Evolutionary conservation across 805 yeast species (phyloP), one percentile per base, ranked within the genome.

Genomic region (Soucietia sequanensis): DNA sequence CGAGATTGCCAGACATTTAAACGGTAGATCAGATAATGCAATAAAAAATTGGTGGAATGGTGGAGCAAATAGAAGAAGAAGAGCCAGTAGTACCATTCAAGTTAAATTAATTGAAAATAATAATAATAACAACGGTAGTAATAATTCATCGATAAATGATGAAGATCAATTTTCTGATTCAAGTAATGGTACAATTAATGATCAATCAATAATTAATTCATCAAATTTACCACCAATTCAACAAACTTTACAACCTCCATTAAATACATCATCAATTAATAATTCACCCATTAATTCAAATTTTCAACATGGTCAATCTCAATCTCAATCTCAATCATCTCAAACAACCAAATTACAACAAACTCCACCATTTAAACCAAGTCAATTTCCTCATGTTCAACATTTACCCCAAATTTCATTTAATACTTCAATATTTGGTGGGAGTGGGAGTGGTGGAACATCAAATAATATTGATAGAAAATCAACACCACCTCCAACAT

Each of bases 21-120:
- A 84, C 42, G 95, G 96, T 2, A 68, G 96, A 34, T 75, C 84
- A n/a, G 96, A 88, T 58, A 88, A 87, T 57, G 89, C 95, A 14
- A 86, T 87, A 49, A 87, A 87, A 56, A 89, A 89, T 62, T 89
- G 96, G 96, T 88, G 96, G 96, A 87, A 87, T 54, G 95, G 96
- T 4, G 95, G 95, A 6, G 91, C 95, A 10, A 87, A 85, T 55
- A 70, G 95, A 41, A 68, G 95, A 41, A 74, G 93, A 50, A 65
- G 88, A 44, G 67, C 68, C 6, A 50, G 52, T 15, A 32, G 34
- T 15, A 33, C 37, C 30, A 45, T 46, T 17, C 46, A 47, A 6
- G 41, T 47, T 18, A 27, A 27, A 19, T 13, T 27, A 8, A 12
- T 27, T 15, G 27, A 21, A 21, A 21, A 21, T 8, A 11, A 21